Conservation (phyloP, 2,329 filamentous ascomycete species). For the Aspergillus niger region DNA sequence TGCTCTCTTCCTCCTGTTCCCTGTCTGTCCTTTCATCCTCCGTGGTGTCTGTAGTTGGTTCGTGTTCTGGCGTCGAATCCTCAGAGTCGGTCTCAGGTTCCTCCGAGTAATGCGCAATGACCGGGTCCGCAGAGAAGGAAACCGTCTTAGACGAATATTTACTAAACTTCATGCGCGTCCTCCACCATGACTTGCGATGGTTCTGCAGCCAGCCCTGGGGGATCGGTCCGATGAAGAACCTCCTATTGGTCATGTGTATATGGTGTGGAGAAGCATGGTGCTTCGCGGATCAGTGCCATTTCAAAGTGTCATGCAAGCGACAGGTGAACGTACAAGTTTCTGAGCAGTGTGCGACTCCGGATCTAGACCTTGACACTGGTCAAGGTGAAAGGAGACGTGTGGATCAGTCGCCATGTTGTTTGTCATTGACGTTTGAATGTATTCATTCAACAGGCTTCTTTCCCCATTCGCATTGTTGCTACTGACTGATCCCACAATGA, state of each 20-base stretch:
- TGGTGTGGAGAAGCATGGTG: constrained; percentile 64
- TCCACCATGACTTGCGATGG: constrained; percentile 66
- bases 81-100: constrained; percentile 13
- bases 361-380: constrained; percentile 41
- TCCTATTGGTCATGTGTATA: constrained; percentile 61
- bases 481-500: no score
- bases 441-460: no score
- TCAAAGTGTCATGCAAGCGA: neutral
- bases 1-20: constrained; percentile 16
- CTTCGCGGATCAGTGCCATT: constrained; percentile 32
- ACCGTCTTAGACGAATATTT: constrained; percentile 51
- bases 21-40: constrained; percentile 20
- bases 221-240: constrained; percentile 67
- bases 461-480: no score
- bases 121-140: constrained; percentile 55
- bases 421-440: constrained; percentile 14
- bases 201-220: constrained; percentile 66
- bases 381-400: constrained; percentile 22
- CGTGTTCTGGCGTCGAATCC: neutral
- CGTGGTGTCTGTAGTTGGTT: constrained; percentile 24
- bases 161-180: constrained; percentile 43
- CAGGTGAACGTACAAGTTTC: constrained; percentile 50
- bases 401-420: constrained; percentile 23
- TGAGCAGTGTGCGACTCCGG: constrained; percentile 34
- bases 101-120: constrained; percentile 44